Conservation (phyloP, 1,139 yeast species). For the Schwanniomyces etchellsii region DNA sequence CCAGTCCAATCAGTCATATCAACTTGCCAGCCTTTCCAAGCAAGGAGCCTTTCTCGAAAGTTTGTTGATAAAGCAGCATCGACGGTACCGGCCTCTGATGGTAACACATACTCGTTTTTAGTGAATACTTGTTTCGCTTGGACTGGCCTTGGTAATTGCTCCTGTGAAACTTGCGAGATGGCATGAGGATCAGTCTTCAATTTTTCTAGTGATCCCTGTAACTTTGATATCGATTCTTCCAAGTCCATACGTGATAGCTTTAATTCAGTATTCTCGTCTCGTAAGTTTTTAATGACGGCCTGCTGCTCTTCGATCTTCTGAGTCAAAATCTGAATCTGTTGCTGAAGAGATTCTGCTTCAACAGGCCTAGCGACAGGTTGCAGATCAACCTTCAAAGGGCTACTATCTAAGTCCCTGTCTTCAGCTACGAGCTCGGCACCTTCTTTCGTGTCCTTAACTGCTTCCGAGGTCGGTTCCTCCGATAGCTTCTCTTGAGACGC, state of each 20-base stretch:
- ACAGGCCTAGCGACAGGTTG: slow-evolving; percentile 1
- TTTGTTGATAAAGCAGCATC: slow-evolving; percentile 18
- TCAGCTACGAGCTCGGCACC: not conserved
- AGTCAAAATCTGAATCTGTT: slow-evolving; percentile 26
- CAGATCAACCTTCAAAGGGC: not conserved
- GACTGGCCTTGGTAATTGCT: slow-evolving; percentile 8
- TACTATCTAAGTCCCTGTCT: not conserved
- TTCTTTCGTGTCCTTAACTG: not conserved
- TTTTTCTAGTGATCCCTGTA: slow-evolving; percentile 17
- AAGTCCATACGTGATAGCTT: slow-evolving; percentile 45
- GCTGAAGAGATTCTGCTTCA: too few species aligned
- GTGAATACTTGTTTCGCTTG: slow-evolving; percentile 34
- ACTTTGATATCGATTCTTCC: slow-evolving; percentile 24
- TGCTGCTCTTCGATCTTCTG: slow-evolving; percentile 25
- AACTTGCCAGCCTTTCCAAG: slow-evolving; percentile 83
- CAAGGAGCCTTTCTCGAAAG: slow-evolving; percentile 37
- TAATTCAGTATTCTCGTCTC: slow-evolving; percentile 42
- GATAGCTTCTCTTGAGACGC: not conserved
- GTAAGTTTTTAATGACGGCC: slow-evolving; percentile 30
- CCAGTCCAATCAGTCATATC: slow-evolving; percentile 79
- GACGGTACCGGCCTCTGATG: slow-evolving; percentile 22
- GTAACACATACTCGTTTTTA: slow-evolving; percentile 29
- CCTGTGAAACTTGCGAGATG: slow-evolving; percentile 2
- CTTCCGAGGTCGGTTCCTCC: not conserved
- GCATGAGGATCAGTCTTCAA: slow-evolving; percentile 8